phyloP scores from a whole-genome alignment of 1,139 yeast species.

The Kodamaea alishanica region DNA sequence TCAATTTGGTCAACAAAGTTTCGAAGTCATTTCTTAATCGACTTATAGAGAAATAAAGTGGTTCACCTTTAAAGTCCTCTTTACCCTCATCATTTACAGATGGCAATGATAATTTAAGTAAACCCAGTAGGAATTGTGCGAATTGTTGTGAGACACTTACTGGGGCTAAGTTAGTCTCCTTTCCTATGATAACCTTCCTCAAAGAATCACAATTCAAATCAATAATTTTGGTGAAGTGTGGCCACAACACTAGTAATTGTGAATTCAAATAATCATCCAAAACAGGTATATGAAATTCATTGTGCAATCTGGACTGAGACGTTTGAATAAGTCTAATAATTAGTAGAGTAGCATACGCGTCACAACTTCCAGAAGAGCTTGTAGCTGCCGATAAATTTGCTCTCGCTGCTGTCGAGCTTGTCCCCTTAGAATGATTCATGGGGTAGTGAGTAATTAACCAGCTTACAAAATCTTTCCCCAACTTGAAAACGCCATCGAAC shows the following conservation, averaged over 20 bases:
- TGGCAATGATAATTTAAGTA: slow-evolving; percentile 52
- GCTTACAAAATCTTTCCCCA: slow-evolving; percentile 38
- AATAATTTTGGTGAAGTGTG: slow-evolving; percentile 71
- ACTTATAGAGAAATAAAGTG: slow-evolving; percentile 63
- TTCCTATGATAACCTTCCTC: slow-evolving; percentile 36
- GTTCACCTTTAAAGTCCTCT: slow-evolving; percentile 50
- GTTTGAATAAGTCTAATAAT: slow-evolving; percentile 70
- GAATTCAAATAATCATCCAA: slow-evolving; percentile 71
- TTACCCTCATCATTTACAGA: slow-evolving; percentile 18
- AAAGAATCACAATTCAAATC: slow-evolving; percentile 75
- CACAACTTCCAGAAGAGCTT: slow-evolving; percentile 43
- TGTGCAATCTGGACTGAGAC: slow-evolving; percentile 59
- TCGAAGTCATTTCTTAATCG: slow-evolving; percentile 80
- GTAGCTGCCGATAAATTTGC: slow-evolving; percentile 16
- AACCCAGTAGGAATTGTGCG: slow-evolving; percentile 69
- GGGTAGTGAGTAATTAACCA: slow-evolving; percentile 37
- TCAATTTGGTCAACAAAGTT: slow-evolving; percentile 65
- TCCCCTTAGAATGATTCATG: slow-evolving; percentile 16
- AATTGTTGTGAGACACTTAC: slow-evolving; percentile 67
- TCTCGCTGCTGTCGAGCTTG: slow-evolving; percentile 18
- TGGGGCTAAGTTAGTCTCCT: slow-evolving; percentile 52
- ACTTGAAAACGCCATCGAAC: slow-evolving; percentile 48
- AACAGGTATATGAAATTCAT: slow-evolving; percentile 63
- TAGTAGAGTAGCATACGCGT: slow-evolving; percentile 75
- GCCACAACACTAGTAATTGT: slow-evolving; percentile 73